Base-by-base conservation (phyloP, 2,329 filamentous ascomycete species). In the Eutypa lata region DNA sequence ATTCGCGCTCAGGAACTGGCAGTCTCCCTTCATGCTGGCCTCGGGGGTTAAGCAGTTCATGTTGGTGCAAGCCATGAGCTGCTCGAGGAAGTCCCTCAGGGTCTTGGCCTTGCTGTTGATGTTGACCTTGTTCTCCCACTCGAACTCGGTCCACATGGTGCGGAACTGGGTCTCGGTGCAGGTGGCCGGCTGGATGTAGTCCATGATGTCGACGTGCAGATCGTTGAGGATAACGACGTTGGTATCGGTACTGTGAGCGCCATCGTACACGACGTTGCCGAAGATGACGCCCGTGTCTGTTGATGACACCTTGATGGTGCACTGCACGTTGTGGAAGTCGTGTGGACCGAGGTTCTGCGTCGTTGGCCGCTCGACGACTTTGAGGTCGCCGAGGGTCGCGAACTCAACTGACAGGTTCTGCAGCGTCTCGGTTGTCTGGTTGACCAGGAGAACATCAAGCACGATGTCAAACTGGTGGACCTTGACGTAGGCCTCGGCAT, bases 101-200 rank as follows among this genome's bases (percentile, higher is more conserved):
- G 84, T 88, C 78, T 93, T 96, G 61, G 90, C 91, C 80, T 97
- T 97, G 59, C 90, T 95, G 75, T 97, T 97, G 76, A 99, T 97
- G 76, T 99, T 99, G 73, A 99, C 93, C 83, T 99, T 99, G 78
- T 99, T 99, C 80, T 99, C 94, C 94, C 94, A 99, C 71, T 99
- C 94, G 62, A 99, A 99, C 70, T 99, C 94, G 37, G 94, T 99
- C 94, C 94, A 99, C 94, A 99, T 99, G n/a, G 91, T 96, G 55
- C 94, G 86, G 86, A 99, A 99, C 67, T 97, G 91, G 11, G 93
- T 97, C 78, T 99, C 94, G 4, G 91, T 94, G 79, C 94, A 99
- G 16, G 91, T 87, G 7, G 93, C 93, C 1, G 94, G 94, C 70
- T 97, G 93, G 66, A 99, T 99, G 76, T 99, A 99, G 75, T 99